Evolutionary conservation across 1,139 yeast species (phyloP).

Genomic region (Geotrichum europaeum): DNA sequence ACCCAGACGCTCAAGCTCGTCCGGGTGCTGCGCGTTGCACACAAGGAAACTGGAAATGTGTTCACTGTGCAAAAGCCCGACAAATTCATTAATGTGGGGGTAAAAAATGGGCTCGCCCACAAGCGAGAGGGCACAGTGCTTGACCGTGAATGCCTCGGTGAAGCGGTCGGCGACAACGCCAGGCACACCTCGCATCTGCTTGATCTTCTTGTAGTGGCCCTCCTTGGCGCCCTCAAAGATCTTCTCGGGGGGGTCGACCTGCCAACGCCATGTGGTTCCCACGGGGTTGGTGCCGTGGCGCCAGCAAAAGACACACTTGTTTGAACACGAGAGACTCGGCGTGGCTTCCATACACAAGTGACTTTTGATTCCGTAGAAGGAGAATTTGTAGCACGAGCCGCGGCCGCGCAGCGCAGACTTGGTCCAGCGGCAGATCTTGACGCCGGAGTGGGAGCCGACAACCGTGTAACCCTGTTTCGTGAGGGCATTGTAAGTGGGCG

Average conservation of each 20-base stretch:
- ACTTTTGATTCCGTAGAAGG: constrained; percentile 83
- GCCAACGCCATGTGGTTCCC: constrained; percentile 96
- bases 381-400: constrained; percentile 90
- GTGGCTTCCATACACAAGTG: constrained; percentile 96
- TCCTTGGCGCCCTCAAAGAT: constrained; percentile 78
- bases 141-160: constrained; percentile 81
- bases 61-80: constrained; percentile 68
- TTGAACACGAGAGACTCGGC: constrained; percentile 88
- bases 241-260: constrained; percentile 80
- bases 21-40: constrained; percentile 95
- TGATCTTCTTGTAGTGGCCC: constrained; percentile 87
- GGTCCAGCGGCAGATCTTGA: constrained; percentile 94
- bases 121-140: constrained; percentile 84
- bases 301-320: constrained; percentile 96
- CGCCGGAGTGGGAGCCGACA: constrained; percentile 94
- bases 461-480: constrained; percentile 92
- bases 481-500: constrained; percentile 82
- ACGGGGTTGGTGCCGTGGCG: constrained; percentile 97
- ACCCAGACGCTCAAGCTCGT: constrained; percentile 57
- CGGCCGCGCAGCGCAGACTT: constrained; percentile 89
- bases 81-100: constrained; percentile 83
- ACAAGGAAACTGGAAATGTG: constrained; percentile 82
- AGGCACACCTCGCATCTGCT: constrained; percentile 93
- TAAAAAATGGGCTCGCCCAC: constrained; percentile 95
- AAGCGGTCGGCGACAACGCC: constrained; percentile 87